phyloP scores from a whole-genome alignment of 768 basidiomycete species.

The Scleroderma citrinum region DNA sequence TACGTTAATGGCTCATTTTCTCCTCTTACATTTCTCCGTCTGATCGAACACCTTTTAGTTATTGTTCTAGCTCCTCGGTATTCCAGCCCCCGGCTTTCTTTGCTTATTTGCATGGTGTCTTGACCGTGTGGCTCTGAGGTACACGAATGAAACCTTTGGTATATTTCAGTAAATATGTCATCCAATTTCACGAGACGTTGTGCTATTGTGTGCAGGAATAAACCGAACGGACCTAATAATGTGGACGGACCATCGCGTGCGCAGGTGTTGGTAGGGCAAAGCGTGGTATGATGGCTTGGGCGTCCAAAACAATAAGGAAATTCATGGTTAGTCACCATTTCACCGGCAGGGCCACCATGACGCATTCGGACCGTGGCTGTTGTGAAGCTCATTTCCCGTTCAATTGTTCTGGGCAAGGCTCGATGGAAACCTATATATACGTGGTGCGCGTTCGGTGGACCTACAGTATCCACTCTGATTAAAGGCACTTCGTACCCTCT shows the following conservation, averaged over 20 bases:
- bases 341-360: conserved; percentile 2
- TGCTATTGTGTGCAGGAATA: conserved; percentile 19
- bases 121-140: background rate
- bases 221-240: background rate
- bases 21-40: background rate
- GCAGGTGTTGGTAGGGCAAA: background rate
- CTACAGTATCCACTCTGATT: background rate
- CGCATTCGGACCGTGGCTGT: background rate
- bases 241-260: conserved; percentile 3
- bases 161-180: background rate
- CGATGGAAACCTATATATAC: conserved; percentile 12
- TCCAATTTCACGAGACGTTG: background rate
- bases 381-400: background rate
- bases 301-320: conserved; percentile 15
- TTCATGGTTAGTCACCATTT: conserved; percentile 3
- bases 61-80: background rate
- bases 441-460: background rate
- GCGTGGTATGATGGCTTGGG: background rate
- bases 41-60: background rate
- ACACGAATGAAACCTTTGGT: background rate
- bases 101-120: background rate
- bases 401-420: conserved; percentile 13
- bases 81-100: background rate
- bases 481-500: conserved; percentile 3
- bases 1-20: background rate